Evolutionary conservation across 2,329 filamentous ascomycete genomes (phyloP).

Genomic region (Epichloe hybrida): DNA sequence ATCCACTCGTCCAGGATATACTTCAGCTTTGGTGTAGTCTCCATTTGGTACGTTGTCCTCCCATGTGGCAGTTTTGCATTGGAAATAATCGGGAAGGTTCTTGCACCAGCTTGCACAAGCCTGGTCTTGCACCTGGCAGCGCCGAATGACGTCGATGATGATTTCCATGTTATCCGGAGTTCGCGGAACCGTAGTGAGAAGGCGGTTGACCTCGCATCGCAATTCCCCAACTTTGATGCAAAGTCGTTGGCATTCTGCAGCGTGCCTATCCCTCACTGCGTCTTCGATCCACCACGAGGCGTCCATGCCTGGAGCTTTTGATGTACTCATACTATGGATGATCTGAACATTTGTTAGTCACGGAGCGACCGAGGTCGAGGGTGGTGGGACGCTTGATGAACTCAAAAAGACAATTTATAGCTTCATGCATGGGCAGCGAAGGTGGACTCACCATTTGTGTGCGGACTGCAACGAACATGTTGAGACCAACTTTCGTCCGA

Average conservation of each 20-base stretch:
- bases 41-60: conserved; percentile 38
- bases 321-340: conserved; percentile 41
- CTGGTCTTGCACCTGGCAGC: conserved; percentile 37
- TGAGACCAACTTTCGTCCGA: conserved; percentile 36
- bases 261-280: conserved; percentile 34
- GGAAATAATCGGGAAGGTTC: conserved; percentile 35
- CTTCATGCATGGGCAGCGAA: neutral
- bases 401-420: neutral
- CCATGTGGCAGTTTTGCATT: conserved; percentile 41
- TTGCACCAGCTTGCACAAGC: conserved; percentile 39
- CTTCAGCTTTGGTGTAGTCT: conserved; percentile 39
- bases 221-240: conserved; percentile 41
- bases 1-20: conserved; percentile 47
- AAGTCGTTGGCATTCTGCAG: conserved; percentile 35
- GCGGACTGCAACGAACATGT: conserved; percentile 45
- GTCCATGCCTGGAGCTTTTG: conserved; percentile 38
- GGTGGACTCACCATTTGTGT: conserved; percentile 39
- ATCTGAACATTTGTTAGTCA: conserved; percentile 25
- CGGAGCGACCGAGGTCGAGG: neutral
- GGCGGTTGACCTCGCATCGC: conserved; percentile 37
- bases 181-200: conserved; percentile 32
- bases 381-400: neutral
- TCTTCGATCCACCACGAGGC: conserved; percentile 47
- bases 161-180: conserved; percentile 36
- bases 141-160: conserved; percentile 37